These are phyloP conservation scores for Solanum sparsipilum DNA, from an alignment of 257 asterid genomes.

Conservation along the genomic window DNA sequence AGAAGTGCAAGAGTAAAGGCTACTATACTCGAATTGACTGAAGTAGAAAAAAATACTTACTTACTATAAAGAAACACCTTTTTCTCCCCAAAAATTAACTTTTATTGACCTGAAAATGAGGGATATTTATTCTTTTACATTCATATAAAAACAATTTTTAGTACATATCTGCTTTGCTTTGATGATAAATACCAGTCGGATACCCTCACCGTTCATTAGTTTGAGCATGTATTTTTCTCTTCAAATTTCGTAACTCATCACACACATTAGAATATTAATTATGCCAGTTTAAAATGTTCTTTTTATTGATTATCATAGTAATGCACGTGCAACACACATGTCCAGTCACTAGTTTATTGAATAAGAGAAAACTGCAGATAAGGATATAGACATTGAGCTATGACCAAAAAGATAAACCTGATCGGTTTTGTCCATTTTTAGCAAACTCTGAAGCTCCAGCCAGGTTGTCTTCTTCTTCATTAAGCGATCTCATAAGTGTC, in stretches of 20 bases:
- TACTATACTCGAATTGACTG: neutral
- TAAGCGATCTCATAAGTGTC: constrained; percentile 75
- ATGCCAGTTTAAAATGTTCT: neutral
- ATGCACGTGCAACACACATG: neutral
- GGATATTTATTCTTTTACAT: neutral
- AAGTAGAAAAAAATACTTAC: neutral
- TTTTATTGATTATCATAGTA: neutral
- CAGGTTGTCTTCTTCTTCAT: constrained; percentile 62
- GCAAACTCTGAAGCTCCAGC: constrained; percentile 27
- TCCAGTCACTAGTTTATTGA: neutral
- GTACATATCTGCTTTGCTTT: neutral
- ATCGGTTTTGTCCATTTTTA: constrained; percentile 8
- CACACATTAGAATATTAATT: neutral
- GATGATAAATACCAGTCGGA: neutral
- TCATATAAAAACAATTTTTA: neutral
- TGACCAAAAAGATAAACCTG: constrained; percentile 23
- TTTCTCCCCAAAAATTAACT: neutral
- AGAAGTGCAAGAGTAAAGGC: neutral
- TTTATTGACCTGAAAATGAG: neutral
- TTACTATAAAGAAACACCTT: neutral
- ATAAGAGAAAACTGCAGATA: neutral
- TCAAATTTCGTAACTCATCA: neutral
- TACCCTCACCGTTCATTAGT: neutral
- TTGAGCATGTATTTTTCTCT: neutral
- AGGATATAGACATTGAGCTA: neutral